phyloP scores from a whole-genome alignment of 148 eudicot genomes.

The Camellia japonica region DNA sequence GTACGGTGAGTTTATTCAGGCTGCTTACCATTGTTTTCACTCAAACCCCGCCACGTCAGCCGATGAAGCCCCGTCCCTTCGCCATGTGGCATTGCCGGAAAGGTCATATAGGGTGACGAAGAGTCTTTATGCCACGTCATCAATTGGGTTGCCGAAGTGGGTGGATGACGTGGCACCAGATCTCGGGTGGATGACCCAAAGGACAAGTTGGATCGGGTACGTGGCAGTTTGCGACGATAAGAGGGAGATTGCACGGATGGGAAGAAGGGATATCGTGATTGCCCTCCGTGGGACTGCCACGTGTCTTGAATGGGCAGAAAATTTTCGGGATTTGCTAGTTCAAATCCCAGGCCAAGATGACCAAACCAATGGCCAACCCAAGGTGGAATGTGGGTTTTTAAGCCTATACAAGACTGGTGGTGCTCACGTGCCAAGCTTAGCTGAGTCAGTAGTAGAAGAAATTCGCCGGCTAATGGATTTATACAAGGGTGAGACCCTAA shows the following conservation, averaged over 20 bases:
- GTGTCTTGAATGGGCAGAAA: slow-evolving; percentile 95
- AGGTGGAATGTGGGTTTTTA: slow-evolving; percentile 77
- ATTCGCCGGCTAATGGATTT: slow-evolving; percentile 35
- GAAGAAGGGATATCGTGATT: slow-evolving; percentile 86
- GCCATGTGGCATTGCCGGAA: slow-evolving; percentile 69
- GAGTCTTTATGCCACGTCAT: slow-evolving; percentile 75
- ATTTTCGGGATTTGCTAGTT: slow-evolving; percentile 58
- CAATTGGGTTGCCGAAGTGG: slow-evolving; percentile 81
- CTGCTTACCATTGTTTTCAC: slow-evolving; percentile 76
- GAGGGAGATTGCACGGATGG: slow-evolving; percentile 80
- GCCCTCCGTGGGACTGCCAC: slow-evolving; percentile 90
- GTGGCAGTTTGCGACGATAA: slow-evolving; percentile 80
- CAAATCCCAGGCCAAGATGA: slow-evolving; percentile 26
- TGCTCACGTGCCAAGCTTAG: slow-evolving; percentile 52
- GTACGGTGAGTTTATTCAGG: slow-evolving; percentile 86
- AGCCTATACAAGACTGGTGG: slow-evolving; percentile 64
- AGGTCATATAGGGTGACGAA: slow-evolving; percentile 68
- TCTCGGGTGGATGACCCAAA: slow-evolving; percentile 94
- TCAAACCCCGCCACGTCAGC: slow-evolving; percentile 67
- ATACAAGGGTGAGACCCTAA: slow-evolving; percentile 64
- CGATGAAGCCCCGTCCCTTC: slow-evolving; percentile 24
- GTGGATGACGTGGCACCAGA: slow-evolving; percentile 94
- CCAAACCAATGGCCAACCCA: slow-evolving; percentile 24
- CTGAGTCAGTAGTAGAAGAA: slow-evolving; percentile 58
- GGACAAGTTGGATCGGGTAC: slow-evolving; percentile 84